Evolutionary conservation across 768 basidiomycete genomes (phyloP), one percentile per base, ranked within the genome.

Genomic region (Macrolepiota dolichaula): DNA sequence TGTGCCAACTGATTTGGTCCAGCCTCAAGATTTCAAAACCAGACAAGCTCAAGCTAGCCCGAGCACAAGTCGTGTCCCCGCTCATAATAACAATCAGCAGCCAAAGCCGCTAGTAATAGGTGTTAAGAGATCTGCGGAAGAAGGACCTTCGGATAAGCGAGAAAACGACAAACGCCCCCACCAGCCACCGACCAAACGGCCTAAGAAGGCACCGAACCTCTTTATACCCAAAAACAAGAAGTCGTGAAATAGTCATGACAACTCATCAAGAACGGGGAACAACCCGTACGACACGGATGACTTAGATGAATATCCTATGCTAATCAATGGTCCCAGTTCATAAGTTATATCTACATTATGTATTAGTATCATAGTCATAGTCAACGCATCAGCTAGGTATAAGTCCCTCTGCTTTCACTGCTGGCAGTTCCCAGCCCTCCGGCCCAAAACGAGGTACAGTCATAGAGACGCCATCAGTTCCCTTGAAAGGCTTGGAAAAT

Each of bases 381-480:
- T 50, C 38, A 6, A 44, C 6, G 13, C 12, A n/a, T 29, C 40
- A 57, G 24, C 47, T 57, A 15, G 42, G 17, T 60, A 51, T 12
- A 55, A 65, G 55, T 17, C 55, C 57, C 32, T 73, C 74, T 24
- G 75, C 79, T 65, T 78, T 80, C 7, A 94, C 78, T 2, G 92
- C 82, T 32, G 95, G 93, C 59, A 99, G 73, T 71, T 96, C 92
- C 87, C 96, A 96, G 6, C 85, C 85, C 32, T 88, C 85, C 40
- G 88, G 87, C 10, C 94, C 94, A 71, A 95, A 98, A 55, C 82
- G 85, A 0, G 96, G 96, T 51, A 88, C 85, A 10, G 88, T 84
- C 81, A 94, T 86, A 62, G 87, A 75, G 10, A 81, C 75, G 6
- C 94, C 89, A 1, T 79, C 74, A 44, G 76, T 84, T 55, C 87